Evolutionary conservation across 306 rosid species (phyloP).

Genomic region (Ammopiptanthus mongolicus): DNA sequence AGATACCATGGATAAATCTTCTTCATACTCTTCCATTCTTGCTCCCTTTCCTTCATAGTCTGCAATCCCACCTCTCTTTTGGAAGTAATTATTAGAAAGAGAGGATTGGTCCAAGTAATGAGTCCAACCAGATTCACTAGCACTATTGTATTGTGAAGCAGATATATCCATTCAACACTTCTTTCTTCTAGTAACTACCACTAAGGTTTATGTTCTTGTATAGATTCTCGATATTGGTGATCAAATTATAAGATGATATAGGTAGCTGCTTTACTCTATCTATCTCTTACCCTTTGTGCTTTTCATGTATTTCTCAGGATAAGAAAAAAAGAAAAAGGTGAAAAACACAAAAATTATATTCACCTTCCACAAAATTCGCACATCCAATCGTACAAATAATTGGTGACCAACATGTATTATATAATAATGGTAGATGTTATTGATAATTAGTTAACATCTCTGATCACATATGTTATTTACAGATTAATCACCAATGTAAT

Average conservation of each 20-base stretch:
- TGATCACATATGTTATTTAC: no score
- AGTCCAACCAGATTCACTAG: constrained; percentile 96
- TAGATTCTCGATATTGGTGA: not conserved
- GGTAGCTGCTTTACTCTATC: constrained; percentile 6
- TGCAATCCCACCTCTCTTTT: constrained; percentile 2
- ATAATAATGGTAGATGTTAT: no score
- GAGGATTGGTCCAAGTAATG: constrained; percentile 66
- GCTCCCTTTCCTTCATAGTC: constrained; percentile 22
- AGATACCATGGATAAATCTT: constrained; percentile 81
- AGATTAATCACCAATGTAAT: no score
- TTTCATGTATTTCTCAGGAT: constrained; percentile 16
- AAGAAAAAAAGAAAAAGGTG: constrained; percentile 20
- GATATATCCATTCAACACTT: constrained; percentile 53
- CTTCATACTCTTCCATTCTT: constrained; percentile 35
- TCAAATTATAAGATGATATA: constrained; percentile 14
- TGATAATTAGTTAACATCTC: no score
- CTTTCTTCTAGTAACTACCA: constrained; percentile 1
- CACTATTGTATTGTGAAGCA: constrained; percentile 51
- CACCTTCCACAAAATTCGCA: not conserved
- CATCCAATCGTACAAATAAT: not conserved
- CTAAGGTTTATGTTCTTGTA: not conserved
- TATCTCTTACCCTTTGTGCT: constrained; percentile 16
- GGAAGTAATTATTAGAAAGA: constrained; percentile 37
- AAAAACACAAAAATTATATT: no score
- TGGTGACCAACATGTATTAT: not conserved